phyloP scores from a whole-genome alignment of 441 rosid genomes.

The Capsella rubella region DNA sequence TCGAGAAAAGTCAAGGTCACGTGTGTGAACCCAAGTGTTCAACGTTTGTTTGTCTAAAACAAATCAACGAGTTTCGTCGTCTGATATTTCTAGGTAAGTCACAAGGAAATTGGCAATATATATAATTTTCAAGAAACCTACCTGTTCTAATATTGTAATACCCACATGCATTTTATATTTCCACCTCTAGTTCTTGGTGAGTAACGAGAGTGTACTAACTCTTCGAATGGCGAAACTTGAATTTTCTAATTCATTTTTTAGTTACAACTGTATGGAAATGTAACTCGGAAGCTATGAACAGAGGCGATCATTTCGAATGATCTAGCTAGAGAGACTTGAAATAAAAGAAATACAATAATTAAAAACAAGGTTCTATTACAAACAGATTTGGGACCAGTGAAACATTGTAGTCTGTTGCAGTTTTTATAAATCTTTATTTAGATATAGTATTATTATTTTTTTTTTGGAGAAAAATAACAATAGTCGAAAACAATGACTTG shows the following conservation, averaged over 20 bases:
- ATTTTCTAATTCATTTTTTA: too few species aligned
- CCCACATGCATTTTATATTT: not conserved
- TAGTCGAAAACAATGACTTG: not conserved
- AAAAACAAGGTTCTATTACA: not conserved
- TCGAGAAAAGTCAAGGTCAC: slow-evolving; percentile 12
- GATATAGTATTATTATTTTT: too few species aligned
- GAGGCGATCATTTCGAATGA: not conserved
- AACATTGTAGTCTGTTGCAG: not conserved
- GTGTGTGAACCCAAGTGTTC: slow-evolving; percentile 31
- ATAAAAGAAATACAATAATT: too few species aligned
- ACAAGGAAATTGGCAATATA: slow-evolving; percentile 16
- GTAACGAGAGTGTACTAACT: not conserved
- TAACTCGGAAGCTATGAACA: not conserved
- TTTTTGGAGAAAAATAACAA: not conserved
- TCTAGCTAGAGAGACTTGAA: not conserved
- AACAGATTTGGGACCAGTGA: too few species aligned
- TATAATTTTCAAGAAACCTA: slow-evolving; percentile 15
- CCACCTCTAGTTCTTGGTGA: not conserved
- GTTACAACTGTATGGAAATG: not conserved
- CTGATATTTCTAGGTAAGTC: slow-evolving; percentile 18
- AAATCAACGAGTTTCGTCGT: slow-evolving; percentile 10
- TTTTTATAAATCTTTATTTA: not conserved
- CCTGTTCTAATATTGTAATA: too few species aligned
- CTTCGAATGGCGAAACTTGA: too few species aligned
- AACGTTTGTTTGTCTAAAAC: slow-evolving; percentile 8